Conservation (phyloP, 352 stramenopile species). For the Pythium apleroticum region DNA sequence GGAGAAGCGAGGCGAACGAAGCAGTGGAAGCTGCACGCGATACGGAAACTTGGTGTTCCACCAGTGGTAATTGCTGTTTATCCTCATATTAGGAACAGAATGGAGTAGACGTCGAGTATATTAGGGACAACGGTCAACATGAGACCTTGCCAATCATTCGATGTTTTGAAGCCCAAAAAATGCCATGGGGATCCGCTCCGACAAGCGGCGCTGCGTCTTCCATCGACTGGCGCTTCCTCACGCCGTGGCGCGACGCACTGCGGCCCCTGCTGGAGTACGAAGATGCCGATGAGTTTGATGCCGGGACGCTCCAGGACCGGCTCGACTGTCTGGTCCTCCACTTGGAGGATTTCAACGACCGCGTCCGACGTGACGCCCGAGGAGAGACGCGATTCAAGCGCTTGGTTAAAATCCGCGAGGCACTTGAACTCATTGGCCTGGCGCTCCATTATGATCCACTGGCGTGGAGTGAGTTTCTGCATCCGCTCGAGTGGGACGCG, state of each 20-base stretch:
- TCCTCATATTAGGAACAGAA: too few relatives aligned
- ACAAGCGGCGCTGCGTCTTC: neutral
- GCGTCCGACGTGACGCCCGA: neutral
- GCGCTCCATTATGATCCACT: constrained; percentile 12
- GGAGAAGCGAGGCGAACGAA: too few relatives aligned
- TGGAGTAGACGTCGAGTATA: too few relatives aligned
- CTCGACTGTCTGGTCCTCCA: constrained; percentile 7
- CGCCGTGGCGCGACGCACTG: neutral
- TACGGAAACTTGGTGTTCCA: too few relatives aligned
- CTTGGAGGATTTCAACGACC: neutral
- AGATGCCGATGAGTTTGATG: neutral
- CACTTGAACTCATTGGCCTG: constrained; percentile 9
- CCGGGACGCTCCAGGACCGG: constrained; percentile 6
- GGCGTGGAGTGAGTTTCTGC: constrained; percentile 1
- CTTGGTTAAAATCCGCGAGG: neutral
- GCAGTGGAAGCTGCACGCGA: too few relatives aligned
- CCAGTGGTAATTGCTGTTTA: too few relatives aligned
- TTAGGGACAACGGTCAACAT: too few relatives aligned
- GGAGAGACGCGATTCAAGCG: neutral
- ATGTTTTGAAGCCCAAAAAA: neutral
- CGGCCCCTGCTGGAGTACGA: neutral
- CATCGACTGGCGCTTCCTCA: neutral
- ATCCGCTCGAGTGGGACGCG: constrained; percentile 1
- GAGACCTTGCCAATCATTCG: constrained; percentile 1
- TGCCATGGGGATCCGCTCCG: neutral